phyloP scores from a whole-genome alignment of 495 filamentous ascomycete species.

The Penicillium verhagenii region DNA sequence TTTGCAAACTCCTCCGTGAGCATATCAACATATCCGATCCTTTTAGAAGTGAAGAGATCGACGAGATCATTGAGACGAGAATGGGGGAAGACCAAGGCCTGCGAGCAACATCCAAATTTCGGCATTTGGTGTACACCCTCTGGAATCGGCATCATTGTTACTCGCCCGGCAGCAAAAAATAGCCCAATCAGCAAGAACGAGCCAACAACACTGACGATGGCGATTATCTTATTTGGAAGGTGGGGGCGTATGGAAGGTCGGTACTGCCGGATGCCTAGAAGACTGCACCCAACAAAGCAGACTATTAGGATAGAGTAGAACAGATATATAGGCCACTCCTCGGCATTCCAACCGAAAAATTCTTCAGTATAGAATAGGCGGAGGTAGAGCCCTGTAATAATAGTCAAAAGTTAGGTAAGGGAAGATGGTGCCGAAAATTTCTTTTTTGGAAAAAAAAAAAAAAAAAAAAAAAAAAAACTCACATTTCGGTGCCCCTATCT shows the following conservation, averaged over 20 bases:
- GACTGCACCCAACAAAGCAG: slow-evolving; percentile 9
- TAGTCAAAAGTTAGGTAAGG: background rate
- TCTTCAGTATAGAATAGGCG: slow-evolving; percentile 58
- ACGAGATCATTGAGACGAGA: slow-evolving; percentile 30
- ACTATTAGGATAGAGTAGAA: slow-evolving; percentile 24
- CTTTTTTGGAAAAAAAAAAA: too few relatives aligned
- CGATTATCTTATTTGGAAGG: slow-evolving; percentile 8
- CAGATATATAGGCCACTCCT: slow-evolving; percentile 46
- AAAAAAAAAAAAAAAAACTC: too few relatives aligned
- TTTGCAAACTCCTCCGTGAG: slow-evolving; percentile 49
- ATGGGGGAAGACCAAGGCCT: slow-evolving; percentile 43
- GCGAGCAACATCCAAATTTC: slow-evolving; percentile 49
- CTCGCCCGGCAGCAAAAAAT: slow-evolving; percentile 34
- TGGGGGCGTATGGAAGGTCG: background rate
- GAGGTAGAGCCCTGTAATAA: slow-evolving; percentile 44
- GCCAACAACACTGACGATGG: slow-evolving; percentile 18
- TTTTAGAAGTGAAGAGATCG: slow-evolving; percentile 9
- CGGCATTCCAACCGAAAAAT: slow-evolving; percentile 52
- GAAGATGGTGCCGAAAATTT: too few relatives aligned
- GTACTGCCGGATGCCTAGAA: background rate
- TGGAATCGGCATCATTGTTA: slow-evolving; percentile 34
- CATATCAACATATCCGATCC: slow-evolving; percentile 35
- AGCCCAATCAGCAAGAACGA: slow-evolving; percentile 30
- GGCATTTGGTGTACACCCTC: slow-evolving; percentile 48
- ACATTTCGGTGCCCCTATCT: slow-evolving; percentile 25